Evolutionary conservation across 345 rosid genomes (phyloP).

Genomic region (Aquilaria malaccensis): DNA sequence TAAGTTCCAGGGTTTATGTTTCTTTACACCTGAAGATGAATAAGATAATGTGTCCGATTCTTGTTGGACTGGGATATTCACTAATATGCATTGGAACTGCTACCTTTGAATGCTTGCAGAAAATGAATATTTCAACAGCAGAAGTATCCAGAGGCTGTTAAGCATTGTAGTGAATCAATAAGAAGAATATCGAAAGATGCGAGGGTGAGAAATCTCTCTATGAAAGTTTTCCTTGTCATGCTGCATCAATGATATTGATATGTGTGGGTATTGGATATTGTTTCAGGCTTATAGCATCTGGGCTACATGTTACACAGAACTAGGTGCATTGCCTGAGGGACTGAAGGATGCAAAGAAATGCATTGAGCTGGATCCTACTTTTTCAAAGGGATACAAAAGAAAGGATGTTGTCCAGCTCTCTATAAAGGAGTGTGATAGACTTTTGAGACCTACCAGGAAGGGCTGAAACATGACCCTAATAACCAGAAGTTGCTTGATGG

Average conservation of each 20-base stretch:
- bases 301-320: slow-evolving; percentile 95
- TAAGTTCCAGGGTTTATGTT: too few species aligned
- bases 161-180: slow-evolving; percentile 84
- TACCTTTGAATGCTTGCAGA: slow-evolving; percentile 30
- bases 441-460: slow-evolving; percentile 81
- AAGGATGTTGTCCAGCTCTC: slow-evolving; percentile 88
- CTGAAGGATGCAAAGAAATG: slow-evolving; percentile 97
- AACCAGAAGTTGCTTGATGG: slow-evolving; percentile 94
- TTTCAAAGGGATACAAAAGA: slow-evolving; percentile 90
- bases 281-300: slow-evolving; percentile 83
- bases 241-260: not conserved
- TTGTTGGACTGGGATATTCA: too few species aligned
- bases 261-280: not conserved
- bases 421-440: slow-evolving; percentile 96
- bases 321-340: slow-evolving; percentile 91
- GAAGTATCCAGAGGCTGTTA: slow-evolving; percentile 86
- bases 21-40: too few species aligned
- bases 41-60: too few species aligned
- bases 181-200: slow-evolving; percentile 79
- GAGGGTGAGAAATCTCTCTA: slow-evolving; percentile 32
- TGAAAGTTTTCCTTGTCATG: not conserved
- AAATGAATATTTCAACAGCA: slow-evolving; percentile 88
- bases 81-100: not conserved
- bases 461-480: slow-evolving; percentile 78
- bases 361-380: slow-evolving; percentile 93